Conservation (phyloP, 2,329 filamentous ascomycete genomes). For the Phialemoniopsis sp. region DNA sequence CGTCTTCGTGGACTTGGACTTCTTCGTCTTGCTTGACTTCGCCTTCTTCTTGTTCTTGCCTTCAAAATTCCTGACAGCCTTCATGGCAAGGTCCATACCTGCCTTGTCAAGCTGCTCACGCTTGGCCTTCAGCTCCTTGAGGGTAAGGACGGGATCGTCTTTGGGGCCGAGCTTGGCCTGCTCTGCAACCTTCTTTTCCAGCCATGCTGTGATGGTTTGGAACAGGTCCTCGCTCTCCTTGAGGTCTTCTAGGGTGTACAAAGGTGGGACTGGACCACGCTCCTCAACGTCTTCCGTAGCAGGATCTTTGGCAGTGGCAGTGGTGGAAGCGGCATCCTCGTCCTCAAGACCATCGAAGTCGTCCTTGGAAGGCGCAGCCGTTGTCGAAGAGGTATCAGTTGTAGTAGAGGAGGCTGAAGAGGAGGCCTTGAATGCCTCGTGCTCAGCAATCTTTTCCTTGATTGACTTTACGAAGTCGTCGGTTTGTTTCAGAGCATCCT, state of each 20-base stretch:
- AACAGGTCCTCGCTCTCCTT: constrained; percentile 58
- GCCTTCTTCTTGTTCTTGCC: constrained; percentile 36
- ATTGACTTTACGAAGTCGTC: constrained; percentile 67
- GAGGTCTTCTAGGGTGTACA: constrained; percentile 73
- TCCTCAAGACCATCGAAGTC: constrained; percentile 78
- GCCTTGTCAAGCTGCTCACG: constrained; percentile 68
- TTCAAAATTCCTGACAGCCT: constrained; percentile 56
- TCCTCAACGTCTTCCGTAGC: constrained; percentile 41
- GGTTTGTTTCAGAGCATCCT: constrained; percentile 68
- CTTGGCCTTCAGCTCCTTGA: constrained; percentile 67
- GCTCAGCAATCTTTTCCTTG: constrained; percentile 64
- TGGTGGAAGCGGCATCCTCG: constrained; percentile 38
- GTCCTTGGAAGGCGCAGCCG: constrained; percentile 43
- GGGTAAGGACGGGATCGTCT: constrained; percentile 71
- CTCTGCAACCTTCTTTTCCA: constrained; percentile 64
- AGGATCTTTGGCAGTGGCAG: constrained; percentile 30
- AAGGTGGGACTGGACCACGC: constrained; percentile 53
- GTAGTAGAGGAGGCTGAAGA: constrained; percentile 40
- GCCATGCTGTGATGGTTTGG: constrained; percentile 65
- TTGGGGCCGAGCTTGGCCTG: constrained; percentile 67
- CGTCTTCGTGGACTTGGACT: constrained; percentile 30
- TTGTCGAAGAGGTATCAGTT: constrained; percentile 28
- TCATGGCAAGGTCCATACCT: constrained; percentile 66
- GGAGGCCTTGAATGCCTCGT: constrained; percentile 57
- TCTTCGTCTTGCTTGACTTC: constrained; percentile 32